Evolutionary conservation across 495 filamentous ascomycete species (phyloP), one percentile per base, ranked within the genome.

Genomic region (Hypoxylon rickii): DNA sequence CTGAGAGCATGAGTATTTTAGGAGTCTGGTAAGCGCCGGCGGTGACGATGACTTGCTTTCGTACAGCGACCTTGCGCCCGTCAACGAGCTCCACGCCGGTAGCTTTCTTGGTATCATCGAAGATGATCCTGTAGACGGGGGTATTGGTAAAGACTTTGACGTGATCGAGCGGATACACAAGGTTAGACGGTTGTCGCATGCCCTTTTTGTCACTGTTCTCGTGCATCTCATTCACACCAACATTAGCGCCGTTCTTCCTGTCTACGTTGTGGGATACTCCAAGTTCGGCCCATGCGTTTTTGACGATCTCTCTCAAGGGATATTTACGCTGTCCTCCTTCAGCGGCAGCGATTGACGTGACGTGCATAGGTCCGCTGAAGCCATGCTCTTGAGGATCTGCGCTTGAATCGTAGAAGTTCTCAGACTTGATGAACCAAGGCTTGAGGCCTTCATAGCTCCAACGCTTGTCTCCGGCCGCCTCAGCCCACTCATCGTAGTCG

Each of bases 401-500:
- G 6, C 39, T 19, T 15, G 43, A 17, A 19, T 48, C 53, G 24
- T 51, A 24, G 39, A 54, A 63, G 26, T 21, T 11, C 51, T 72
- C 71, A 1, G 63, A 43, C 44, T 55, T 53, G 8, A 38, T 16
- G 19, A 78, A 65, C 48, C 69, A 73, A 0, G 71, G 68, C 16
- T 72, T 63, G 2, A 76, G 34, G 2, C 59, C 61, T 37, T 62
- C 21, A 44, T 73, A 76, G 43, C 66, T 70, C 75, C 74, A 79
- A 6, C 67, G 58, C 2, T 47, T 38, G 43, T 77, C 71, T 3
- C 58, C 55, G 6, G 69, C 69, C 3, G 63, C 7, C 32, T 63
- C 40, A 24, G 58, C 74, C 76, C 76, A 78, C 12, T 58, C 58
- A 13, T 76, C 70, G 37, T 75, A 77, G 40, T 79, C 73, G 1